Evolutionary conservation across 1,139 yeast species (phyloP).

Genomic region (Yamadazyma epiphylla): DNA sequence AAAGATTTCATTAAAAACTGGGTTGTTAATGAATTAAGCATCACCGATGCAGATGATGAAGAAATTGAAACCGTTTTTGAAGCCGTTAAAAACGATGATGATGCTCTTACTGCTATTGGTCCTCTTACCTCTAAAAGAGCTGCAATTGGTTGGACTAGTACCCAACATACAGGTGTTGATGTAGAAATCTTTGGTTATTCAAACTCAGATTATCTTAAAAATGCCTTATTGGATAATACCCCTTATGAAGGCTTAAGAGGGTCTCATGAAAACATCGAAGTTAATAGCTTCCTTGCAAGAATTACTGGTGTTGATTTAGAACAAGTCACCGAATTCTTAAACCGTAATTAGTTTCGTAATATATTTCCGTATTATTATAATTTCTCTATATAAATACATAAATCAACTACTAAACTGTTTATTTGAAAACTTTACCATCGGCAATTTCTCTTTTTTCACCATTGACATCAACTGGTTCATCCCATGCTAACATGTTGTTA

Average conservation of each 20-base stretch:
- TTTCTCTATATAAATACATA: too few relatives aligned
- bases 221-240: slow-evolving; percentile 22
- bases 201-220: slow-evolving; percentile 42
- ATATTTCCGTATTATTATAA: too few relatives aligned
- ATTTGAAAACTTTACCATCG: slow-evolving; percentile 52
- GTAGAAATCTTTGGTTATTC: slow-evolving; percentile 79
- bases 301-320: slow-evolving; percentile 50
- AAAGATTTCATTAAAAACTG: slow-evolving; percentile 43
- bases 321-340: slow-evolving; percentile 47
- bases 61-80: slow-evolving; percentile 39
- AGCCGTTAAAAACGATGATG: slow-evolving; percentile 9
- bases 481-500: slow-evolving; percentile 53
- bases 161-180: slow-evolving; percentile 88
- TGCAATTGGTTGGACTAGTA: slow-evolving; percentile 85
- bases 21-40: slow-evolving; percentile 56
- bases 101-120: slow-evolving; percentile 13
- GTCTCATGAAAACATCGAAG: slow-evolving; percentile 75
- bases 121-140: slow-evolving; percentile 63
- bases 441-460: slow-evolving; percentile 46
- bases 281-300: slow-evolving; percentile 62
- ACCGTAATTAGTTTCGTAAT: too few relatives aligned
- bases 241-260: slow-evolving; percentile 52
- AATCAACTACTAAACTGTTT: too few relatives aligned
- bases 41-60: slow-evolving; percentile 46
- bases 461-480: slow-evolving; percentile 43